Evolutionary conservation across 805 yeast species (phyloP).

Genomic region (Blastobotrys parvus): DNA sequence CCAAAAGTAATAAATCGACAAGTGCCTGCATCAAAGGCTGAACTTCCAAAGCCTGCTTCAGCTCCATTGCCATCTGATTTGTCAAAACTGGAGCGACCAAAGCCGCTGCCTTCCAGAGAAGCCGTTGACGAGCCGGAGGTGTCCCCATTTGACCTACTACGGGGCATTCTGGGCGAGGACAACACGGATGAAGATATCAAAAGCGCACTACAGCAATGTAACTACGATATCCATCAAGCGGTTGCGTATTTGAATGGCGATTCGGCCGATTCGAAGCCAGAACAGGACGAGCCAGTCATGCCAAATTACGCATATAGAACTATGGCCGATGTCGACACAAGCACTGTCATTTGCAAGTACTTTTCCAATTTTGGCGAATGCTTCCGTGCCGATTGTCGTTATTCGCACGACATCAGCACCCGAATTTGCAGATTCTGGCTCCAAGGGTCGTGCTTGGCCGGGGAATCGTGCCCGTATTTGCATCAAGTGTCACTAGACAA

Average conservation of each 20-base stretch:
- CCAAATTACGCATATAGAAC: neutral
- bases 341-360: slow-evolving; percentile 33
- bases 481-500: slow-evolving; percentile 30
- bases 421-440: slow-evolving; percentile 41
- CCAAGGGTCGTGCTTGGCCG: slow-evolving; percentile 36
- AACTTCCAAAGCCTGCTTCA: slow-evolving; percentile 4
- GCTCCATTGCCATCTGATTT: slow-evolving; percentile 14
- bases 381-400: slow-evolving; percentile 37
- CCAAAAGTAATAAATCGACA: slow-evolving; percentile 4
- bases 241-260: slow-evolving; percentile 20
- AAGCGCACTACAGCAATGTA: slow-evolving; percentile 30
- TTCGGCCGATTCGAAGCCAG: slow-evolving; percentile 6
- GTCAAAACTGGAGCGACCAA: slow-evolving; percentile 12
- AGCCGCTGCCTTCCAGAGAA: slow-evolving; percentile 3
- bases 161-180: slow-evolving; percentile 27
- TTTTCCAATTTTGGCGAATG: slow-evolving; percentile 36
- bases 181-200: slow-evolving; percentile 30
- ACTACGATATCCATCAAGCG: slow-evolving; percentile 29
- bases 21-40: too few relatives aligned
- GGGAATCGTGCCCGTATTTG: slow-evolving; percentile 34
- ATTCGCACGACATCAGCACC: slow-evolving; percentile 37
- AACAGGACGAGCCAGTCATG: neutral
- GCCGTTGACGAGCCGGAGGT: slow-evolving; percentile 4
- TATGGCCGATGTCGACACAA: neutral
- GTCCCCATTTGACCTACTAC: slow-evolving; percentile 33